These are phyloP conservation scores for Allomyces macrogynus DNA, from an alignment of 192 early-diverging fungal genomes.

Conservation along the genomic window DNA sequence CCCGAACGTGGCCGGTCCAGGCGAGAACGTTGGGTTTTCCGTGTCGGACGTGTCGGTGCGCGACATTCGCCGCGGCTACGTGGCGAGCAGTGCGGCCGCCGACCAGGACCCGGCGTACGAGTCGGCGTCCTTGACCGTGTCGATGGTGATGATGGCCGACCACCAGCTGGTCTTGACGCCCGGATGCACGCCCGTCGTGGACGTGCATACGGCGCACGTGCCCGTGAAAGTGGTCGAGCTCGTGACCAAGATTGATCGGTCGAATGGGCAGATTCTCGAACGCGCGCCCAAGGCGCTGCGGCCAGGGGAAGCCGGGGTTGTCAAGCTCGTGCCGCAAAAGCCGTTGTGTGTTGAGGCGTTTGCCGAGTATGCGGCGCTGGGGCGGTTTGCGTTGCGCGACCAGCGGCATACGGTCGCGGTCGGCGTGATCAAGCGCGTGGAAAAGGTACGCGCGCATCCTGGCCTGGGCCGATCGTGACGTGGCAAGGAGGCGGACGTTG, in stretches of 20 bases:
- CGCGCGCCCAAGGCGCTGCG: constrained; percentile 88
- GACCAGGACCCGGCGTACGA: constrained; percentile 95
- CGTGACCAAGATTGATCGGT: constrained; percentile 84
- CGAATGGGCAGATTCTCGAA: constrained; percentile 82
- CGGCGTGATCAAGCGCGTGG: constrained; percentile 68
- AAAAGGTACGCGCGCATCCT: not conserved
- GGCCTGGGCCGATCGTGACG: not conserved
- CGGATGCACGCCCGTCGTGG: constrained; percentile 84
- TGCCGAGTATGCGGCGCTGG: constrained; percentile 80
- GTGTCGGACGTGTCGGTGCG: constrained; percentile 95
- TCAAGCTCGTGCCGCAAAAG: constrained; percentile 88
- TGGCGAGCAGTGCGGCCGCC: constrained; percentile 62
- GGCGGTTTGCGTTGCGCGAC: constrained; percentile 93
- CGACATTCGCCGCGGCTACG: constrained; percentile 91
- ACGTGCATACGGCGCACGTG: constrained; percentile 94
- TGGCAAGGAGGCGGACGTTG: not conserved
- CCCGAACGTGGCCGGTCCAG: constrained; percentile 57
- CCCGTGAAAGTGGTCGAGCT: constrained; percentile 88
- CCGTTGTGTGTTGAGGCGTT: constrained; percentile 91
- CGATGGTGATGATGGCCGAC: constrained; percentile 82
- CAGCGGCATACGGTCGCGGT: constrained; percentile 95
- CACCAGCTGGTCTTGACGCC: constrained; percentile 67
- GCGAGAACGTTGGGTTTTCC: constrained; percentile 98
- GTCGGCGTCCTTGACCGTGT: constrained; percentile 71
- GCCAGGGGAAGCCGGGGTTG: constrained; percentile 84